Evolutionary conservation across 164 flowering plant genomes (phyloP).

Genomic region (Euptelea pleiosperma): DNA sequence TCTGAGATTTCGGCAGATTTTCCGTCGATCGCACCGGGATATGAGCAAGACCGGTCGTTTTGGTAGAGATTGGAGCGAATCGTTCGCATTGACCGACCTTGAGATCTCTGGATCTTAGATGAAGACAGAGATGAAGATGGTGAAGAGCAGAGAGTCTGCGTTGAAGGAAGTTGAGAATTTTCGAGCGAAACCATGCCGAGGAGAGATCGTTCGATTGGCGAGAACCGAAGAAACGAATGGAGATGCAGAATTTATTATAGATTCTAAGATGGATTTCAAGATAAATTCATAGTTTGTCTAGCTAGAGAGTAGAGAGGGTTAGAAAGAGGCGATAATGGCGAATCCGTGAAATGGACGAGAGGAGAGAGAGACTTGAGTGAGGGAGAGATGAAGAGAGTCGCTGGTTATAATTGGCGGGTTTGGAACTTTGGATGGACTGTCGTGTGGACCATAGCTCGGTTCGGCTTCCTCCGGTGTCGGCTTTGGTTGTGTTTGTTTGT

Average conservation of each 20-base stretch:
- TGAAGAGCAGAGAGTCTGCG: not conserved
- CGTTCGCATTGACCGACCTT: conserved; percentile 86
- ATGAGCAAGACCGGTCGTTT: conserved; percentile 23
- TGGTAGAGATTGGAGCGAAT: conserved; percentile 62
- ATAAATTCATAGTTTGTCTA: not conserved
- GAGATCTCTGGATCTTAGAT: conserved; percentile 17
- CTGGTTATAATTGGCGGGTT: too few relatives aligned
- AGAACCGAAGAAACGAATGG: not conserved
- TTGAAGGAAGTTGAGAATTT: not conserved
- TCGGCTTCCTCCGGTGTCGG: too few relatives aligned
- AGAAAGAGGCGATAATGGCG: too few relatives aligned
- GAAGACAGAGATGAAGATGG: conserved; percentile 11
- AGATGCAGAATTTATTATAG: not conserved
- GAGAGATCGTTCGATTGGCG: not conserved
- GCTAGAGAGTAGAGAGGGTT: too few relatives aligned
- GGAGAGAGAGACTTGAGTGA: too few relatives aligned
- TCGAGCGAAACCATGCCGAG: conserved; percentile 12
- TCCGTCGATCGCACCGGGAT: conserved; percentile 14
- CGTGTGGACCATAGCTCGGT: too few relatives aligned
- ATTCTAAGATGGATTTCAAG: not conserved
- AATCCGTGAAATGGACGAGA: too few relatives aligned
- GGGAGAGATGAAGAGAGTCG: too few relatives aligned
- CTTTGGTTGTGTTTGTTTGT: too few relatives aligned
- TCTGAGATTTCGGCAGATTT: conserved; percentile 41
- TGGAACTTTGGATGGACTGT: too few relatives aligned